Evolutionary conservation across 2,329 filamentous ascomycete species (phyloP).

Genomic region (Coniochaeta ligniaria): DNA sequence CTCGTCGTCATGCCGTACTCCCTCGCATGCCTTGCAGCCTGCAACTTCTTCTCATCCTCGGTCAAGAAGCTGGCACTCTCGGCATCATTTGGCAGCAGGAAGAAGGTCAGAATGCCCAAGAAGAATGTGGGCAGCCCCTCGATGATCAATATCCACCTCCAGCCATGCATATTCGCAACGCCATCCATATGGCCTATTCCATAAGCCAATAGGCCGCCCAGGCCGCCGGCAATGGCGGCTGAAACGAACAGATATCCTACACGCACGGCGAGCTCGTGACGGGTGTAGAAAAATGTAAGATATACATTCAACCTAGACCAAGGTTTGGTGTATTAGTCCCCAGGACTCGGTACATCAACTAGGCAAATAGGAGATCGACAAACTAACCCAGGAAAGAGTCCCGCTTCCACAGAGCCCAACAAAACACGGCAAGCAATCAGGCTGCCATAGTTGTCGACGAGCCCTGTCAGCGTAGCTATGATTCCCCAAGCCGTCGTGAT

Average conservation of each 20-base stretch:
- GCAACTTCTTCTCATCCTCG: slow-evolving; percentile 48
- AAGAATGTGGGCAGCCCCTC: slow-evolving; percentile 39
- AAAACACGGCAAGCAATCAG: slow-evolving; percentile 63
- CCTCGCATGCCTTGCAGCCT: slow-evolving; percentile 24
- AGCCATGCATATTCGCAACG: slow-evolving; percentile 53
- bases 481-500: slow-evolving; percentile 61
- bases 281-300: slow-evolving; percentile 70
- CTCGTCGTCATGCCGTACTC: slow-evolving; percentile 42
- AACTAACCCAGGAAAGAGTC: slow-evolving; percentile 54
- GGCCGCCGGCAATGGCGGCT: slow-evolving; percentile 63
- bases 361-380: neutral
- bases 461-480: slow-evolving; percentile 61
- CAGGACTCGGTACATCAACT: neutral
- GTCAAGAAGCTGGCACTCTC: slow-evolving; percentile 55
- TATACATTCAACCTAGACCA: slow-evolving; percentile 47
- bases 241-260: slow-evolving; percentile 68
- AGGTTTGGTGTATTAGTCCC: neutral
- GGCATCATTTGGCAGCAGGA: slow-evolving; percentile 52
- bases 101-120: slow-evolving; percentile 48
- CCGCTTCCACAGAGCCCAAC: slow-evolving; percentile 62
- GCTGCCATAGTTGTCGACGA: slow-evolving; percentile 57
- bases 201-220: slow-evolving; percentile 67
- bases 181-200: slow-evolving; percentile 70
- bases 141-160: slow-evolving; percentile 66
- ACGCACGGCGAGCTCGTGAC: slow-evolving; percentile 62